Conservation (phyloP, 2,329 filamentous ascomycete species). For the Trichoderma sp. region DNA sequence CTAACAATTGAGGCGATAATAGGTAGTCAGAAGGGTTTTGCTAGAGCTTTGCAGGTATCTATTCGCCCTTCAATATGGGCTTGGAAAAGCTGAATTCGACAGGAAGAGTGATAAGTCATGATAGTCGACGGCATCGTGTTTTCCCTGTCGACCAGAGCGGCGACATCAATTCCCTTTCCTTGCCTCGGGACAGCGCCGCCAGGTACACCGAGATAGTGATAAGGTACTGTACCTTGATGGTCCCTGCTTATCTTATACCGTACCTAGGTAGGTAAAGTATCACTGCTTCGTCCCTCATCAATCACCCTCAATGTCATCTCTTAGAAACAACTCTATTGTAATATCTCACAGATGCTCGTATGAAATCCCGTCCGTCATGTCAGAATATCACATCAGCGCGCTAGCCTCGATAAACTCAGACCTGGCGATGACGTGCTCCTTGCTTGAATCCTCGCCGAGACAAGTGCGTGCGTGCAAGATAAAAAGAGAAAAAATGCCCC, state of each 20-base stretch:
- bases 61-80: too few relatives aligned
- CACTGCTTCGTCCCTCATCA: too few relatives aligned
- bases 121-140: background rate
- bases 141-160: background rate
- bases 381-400: constrained; percentile 4
- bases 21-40: background rate
- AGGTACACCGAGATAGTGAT: too few relatives aligned
- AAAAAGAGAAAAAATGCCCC: constrained; percentile 12
- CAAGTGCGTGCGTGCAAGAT: background rate
- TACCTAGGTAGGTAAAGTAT: too few relatives aligned
- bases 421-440: constrained; percentile 15
- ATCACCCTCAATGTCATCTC: too few relatives aligned
- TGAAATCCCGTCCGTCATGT: background rate
- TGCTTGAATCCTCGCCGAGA: background rate
- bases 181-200: too few relatives aligned
- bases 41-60: too few relatives aligned
- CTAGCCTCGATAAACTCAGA: background rate
- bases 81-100: background rate
- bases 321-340: background rate
- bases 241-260: too few relatives aligned
- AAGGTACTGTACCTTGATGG: too few relatives aligned
- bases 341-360: background rate
- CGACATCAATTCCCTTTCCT: too few relatives aligned
- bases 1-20: background rate
- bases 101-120: background rate